Conservation (phyloP, 2,329 filamentous ascomycete genomes). For the Decorospora gaudefroyi region DNA sequence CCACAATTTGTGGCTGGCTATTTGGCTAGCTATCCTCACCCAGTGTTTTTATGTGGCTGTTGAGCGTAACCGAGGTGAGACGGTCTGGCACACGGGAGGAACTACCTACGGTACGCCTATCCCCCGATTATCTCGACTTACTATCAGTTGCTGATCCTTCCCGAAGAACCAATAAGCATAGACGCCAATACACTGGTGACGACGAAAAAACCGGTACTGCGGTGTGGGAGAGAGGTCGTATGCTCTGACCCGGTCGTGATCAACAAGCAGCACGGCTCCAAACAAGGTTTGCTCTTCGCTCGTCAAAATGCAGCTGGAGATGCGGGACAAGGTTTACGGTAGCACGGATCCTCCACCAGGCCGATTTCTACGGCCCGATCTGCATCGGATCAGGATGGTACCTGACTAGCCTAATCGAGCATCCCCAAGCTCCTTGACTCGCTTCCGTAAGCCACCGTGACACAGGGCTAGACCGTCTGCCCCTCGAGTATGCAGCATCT, state of each 20-base stretch:
- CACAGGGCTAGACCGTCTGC: constrained; percentile 23
- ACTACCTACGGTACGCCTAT: too few species aligned
- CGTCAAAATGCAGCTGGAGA: constrained; percentile 24
- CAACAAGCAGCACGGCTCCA: constrained; percentile 1
- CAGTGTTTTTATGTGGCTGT: constrained; percentile 9
- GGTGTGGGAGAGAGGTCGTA: too few species aligned
- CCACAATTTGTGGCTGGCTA: constrained; percentile 12
- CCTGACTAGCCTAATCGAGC: constrained; percentile 37
- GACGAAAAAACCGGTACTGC: too few species aligned
- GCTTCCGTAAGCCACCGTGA: constrained; percentile 22
- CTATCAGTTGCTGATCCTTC: too few species aligned
- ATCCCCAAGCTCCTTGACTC: constrained; percentile 20
- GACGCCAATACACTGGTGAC: too few species aligned
- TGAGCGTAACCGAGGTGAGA: constrained; percentile 10
- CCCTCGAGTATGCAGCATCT: constrained; percentile 18
- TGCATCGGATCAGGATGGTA: constrained; percentile 15
- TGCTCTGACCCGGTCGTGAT: background rate
- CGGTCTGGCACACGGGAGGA: too few species aligned
- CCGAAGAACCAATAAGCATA: background rate
- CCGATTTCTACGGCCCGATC: constrained; percentile 29
- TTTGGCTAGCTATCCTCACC: constrained; percentile 1
- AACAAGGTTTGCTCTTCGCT: constrained; percentile 22
- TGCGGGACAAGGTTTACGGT: constrained; percentile 23
- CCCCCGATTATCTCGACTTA: too few species aligned
- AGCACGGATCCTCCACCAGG: constrained; percentile 17